Evolutionary conservation across 352 stramenopile species (phyloP), one percentile per base, ranked within the genome.

Genomic region (Albugo laibachii): DNA sequence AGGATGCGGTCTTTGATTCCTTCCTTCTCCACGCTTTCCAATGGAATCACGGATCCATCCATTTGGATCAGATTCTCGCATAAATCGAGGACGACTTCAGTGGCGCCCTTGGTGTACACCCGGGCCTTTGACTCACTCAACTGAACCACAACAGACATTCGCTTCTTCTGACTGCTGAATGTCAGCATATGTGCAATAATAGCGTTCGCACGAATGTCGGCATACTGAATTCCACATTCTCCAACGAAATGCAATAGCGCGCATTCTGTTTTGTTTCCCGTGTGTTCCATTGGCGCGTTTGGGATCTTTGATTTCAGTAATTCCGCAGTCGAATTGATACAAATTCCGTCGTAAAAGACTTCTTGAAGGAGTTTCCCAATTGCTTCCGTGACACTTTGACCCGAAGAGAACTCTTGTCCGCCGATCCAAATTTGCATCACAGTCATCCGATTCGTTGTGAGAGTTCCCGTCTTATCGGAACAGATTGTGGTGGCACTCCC

Each of bases 381-480:
- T 2, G 63, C 62, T 24, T 80, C 58, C 0, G 64, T 53, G 8
- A 31, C 24, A 31, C 24, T 31, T 31, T 31, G 24, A 1, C 66
- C 70, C 11, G 61, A 66, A 2, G 62, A 58, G 42, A 81, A 81
- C 45, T 80, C 69, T 13, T 69, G 53, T 0, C 65, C 68, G 27
- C 62, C 81, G 36, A 89, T 63, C 73, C 78, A 92, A n/a, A 72
- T 62, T 34, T 86, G 63, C 63, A 93, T 85, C 31, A 98, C 86
- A 2, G 93, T 96, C 94, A 99, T 98, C 13, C 83, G 69, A 56
- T 98, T 98, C 45, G 95, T 89, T 11, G 94, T 99, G 5, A 98
- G 72, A 15, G 93, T 99, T 38, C 63, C 94, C 2, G 93, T 98
- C 73, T 98, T 99, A 72, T 99, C 94, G 36, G 84, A 97, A 67